These are phyloP conservation scores for Aureobasidium pullulans DNA, from an alignment of 2,329 filamentous ascomycete genomes.

Conservation along the genomic window DNA sequence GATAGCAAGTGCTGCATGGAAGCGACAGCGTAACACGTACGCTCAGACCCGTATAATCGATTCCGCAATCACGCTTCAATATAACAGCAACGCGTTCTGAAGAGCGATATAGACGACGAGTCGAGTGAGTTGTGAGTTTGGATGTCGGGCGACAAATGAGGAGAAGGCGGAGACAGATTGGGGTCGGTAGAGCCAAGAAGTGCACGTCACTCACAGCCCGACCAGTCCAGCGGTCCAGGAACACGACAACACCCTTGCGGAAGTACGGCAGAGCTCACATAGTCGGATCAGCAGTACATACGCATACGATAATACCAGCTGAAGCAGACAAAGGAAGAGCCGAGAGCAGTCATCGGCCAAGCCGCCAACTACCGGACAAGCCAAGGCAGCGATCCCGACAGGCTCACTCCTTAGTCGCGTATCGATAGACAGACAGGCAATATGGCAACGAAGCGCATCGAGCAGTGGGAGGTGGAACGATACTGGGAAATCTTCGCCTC, in stretches of 20 bases:
- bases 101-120: no score
- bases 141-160: background rate
- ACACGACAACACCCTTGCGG: background rate
- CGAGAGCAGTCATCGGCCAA: background rate
- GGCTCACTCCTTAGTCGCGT: background rate
- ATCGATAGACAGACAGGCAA: background rate
- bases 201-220: background rate
- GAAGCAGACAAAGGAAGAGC: background rate
- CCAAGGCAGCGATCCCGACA: background rate
- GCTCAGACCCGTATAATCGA: no score
- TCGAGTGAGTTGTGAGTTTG: background rate
- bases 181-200: background rate
- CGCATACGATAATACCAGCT: background rate
- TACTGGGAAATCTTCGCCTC: slow-evolving; percentile 76
- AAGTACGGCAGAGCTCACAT: background rate
- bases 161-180: background rate
- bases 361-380: background rate
- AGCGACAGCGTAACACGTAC: no score
- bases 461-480: slow-evolving; percentile 67
- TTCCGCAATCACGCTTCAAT: no score
- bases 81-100: no score
- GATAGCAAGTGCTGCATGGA: no score
- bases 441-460: slow-evolving; percentile 51
- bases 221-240: background rate
- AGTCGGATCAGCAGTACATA: background rate